Base-by-base conservation (phyloP, 2,329 filamentous ascomycete genomes). In the Cladosporium austrohemisphaericum region DNA sequence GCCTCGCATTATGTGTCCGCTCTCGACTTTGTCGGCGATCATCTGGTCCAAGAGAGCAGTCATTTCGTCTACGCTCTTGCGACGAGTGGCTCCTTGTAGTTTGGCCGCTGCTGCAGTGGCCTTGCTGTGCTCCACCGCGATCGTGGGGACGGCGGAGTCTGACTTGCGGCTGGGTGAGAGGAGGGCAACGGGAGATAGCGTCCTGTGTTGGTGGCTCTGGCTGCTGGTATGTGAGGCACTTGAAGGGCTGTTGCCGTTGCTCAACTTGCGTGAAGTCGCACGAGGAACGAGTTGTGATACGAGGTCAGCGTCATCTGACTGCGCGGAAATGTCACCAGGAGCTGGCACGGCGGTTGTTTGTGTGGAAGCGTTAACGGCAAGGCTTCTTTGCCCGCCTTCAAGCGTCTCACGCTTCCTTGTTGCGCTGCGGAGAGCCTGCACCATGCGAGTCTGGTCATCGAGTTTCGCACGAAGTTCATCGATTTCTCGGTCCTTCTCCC, bases 401-500 rank as follows among this genome's bases (percentile, higher is more conserved):
- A 65, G 49, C 54, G 84, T 81, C 55, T 96, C 92, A 43, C 91
- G 82, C 55, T 92, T 93, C 49, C 91, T 83, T 9, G 90, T 85
- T 2, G 90, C 90, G 55, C 81, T 92, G 33, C 90, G 84, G 46
- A 98, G 76, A 1, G 93, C 93, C 3, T 85, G 76, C 46, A 97
- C 76, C 90, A 97, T 98, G 9, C 86, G 81, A 65, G 96, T 92
- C 67, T 96, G 96, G 70, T 97, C 92, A 59, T 97, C 92, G 1
- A 97, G 75, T 54, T 89, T 83, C 19, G 88, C 85, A 8, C 89
- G 82, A n/a, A 98, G 78, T 58, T 95, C 92, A 6, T 86, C 83
- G 62, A 98, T 96, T 69, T 97, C 92, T 18, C 83, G 80, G 60
- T 98, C 93, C 67, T 94, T 96, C 58, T 97, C 93, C 53, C 83